These are phyloP conservation scores for Neofusicoccum parvum DNA, from an alignment of 2,329 filamentous ascomycete genomes.

Conservation along the genomic window DNA sequence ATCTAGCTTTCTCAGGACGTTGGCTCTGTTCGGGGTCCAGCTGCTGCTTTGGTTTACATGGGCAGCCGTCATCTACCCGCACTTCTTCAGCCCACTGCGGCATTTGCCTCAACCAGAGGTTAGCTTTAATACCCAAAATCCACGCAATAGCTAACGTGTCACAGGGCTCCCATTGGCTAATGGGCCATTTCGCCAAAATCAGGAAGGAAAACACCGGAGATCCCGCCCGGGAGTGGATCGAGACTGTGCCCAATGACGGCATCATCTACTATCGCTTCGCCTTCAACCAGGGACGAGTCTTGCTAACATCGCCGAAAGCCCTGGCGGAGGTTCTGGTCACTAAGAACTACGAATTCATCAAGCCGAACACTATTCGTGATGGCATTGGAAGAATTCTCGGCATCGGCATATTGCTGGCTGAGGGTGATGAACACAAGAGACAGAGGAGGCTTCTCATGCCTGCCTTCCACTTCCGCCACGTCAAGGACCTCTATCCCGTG, in stretches of 20 bases:
- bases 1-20: conserved; percentile 42
- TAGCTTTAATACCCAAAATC: conserved; percentile 28
- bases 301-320: conserved; percentile 50
- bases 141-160: not conserved
- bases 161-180: conserved; percentile 36
- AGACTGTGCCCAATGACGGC: conserved; percentile 57
- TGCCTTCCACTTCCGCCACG: conserved; percentile 53
- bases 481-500: conserved; percentile 52
- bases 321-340: conserved; percentile 53
- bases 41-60: conserved; percentile 42
- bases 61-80: conserved; percentile 57
- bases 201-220: conserved; percentile 45
- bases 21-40: conserved; percentile 44
- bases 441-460: conserved; percentile 53
- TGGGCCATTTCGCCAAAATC: conserved; percentile 48
- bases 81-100: conserved; percentile 60
- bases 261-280: conserved; percentile 55
- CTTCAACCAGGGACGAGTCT: conserved; percentile 49
- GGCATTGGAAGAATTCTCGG: conserved; percentile 68
- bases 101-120: conserved; percentile 52
- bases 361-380: conserved; percentile 48
- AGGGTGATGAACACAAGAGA: conserved; percentile 89
- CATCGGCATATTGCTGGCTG: conserved; percentile 73
- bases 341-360: conserved; percentile 55
- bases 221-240: conserved; percentile 55